phyloP scores from a whole-genome alignment of 208 protist genomes.

The Crithidia fasciculata region DNA sequence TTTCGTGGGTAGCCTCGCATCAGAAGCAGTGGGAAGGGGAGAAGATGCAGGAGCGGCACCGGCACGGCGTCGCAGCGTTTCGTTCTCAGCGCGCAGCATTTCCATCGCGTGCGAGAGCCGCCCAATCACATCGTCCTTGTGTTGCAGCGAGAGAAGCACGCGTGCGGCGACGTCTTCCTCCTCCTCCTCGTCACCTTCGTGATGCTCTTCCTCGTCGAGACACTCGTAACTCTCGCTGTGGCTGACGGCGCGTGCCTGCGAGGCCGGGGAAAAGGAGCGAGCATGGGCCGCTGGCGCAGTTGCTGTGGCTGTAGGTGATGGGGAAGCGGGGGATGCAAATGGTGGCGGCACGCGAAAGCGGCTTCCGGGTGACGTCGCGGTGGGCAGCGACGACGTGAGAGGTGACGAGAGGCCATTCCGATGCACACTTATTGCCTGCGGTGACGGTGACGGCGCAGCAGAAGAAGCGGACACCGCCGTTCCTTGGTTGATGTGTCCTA shows the following conservation, averaged over 20 bases:
- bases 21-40: no score
- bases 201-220: background rate
- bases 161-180: constrained; percentile 31
- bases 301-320: background rate
- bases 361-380: background rate
- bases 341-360: constrained; percentile 10
- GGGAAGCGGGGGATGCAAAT: background rate
- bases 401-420: background rate
- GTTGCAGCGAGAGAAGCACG: constrained; percentile 33
- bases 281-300: constrained; percentile 3
- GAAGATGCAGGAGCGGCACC: background rate
- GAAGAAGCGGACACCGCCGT: background rate
- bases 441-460: no score
- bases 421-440: no score
- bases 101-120: constrained; percentile 17
- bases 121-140: constrained; percentile 33
- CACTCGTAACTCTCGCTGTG: no score
- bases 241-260: no score
- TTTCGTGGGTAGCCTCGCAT: no score
- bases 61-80: background rate
- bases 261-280: background rate
- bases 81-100: constrained; percentile 13
- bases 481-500: no score
- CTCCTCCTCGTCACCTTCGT: constrained; percentile 16
- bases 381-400: background rate